These are phyloP conservation scores for Hemisphaericaspora xylanilytica DNA, from an alignment of 1,139 yeast species.

Conservation along the genomic window DNA sequence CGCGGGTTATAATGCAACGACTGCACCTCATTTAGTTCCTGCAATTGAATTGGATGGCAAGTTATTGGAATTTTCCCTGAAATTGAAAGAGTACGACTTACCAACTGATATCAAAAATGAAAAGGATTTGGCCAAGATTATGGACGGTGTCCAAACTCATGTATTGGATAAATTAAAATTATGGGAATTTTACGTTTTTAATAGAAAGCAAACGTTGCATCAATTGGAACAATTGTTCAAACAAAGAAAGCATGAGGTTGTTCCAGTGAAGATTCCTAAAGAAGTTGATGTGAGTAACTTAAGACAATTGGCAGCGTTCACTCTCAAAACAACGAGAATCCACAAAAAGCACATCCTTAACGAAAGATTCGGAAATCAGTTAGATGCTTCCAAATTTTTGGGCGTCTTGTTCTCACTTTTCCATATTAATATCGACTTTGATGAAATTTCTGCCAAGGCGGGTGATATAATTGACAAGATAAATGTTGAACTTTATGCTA, in stretches of 20 bases:
- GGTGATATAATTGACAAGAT: conserved; percentile 66
- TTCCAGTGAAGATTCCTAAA: conserved; percentile 31
- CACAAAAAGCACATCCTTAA: conserved; percentile 21
- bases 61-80: conserved; percentile 60
- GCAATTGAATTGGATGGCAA: conserved; percentile 82
- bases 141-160: conserved; percentile 64
- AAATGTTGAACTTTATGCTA: conserved; percentile 69
- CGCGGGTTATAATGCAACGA: conserved; percentile 77
- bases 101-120: conserved; percentile 52
- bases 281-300: conserved; percentile 32
- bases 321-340: conserved; percentile 40
- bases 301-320: conserved; percentile 50
- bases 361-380: conserved; percentile 50
- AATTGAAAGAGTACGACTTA: conserved; percentile 53
- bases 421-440: conserved; percentile 28
- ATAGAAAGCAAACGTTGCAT: conserved; percentile 40
- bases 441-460: conserved; percentile 41
- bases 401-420: conserved; percentile 36
- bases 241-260: conserved; percentile 19
- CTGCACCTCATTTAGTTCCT: conserved; percentile 84
- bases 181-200: conserved; percentile 86
- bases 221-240: conserved; percentile 42
- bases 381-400: conserved; percentile 53
- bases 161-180: conserved; percentile 66
- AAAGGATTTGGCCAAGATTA: conserved; percentile 56